Evolutionary conservation across 306 rosid species (phyloP).

Genomic region (Pterocarpus santalinus): DNA sequence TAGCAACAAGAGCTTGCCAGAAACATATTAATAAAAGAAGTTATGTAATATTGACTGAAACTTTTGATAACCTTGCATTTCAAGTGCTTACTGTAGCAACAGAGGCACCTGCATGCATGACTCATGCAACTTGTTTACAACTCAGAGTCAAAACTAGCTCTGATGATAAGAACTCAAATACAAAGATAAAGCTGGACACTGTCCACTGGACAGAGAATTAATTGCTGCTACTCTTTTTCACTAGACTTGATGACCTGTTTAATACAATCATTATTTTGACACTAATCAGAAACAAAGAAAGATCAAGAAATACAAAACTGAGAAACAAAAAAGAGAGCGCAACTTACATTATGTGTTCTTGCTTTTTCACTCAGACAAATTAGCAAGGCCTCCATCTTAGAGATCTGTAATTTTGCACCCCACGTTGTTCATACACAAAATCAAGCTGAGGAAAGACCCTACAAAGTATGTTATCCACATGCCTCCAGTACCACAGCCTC

Average conservation of each 20-base stretch:
- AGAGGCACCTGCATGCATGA: neutral
- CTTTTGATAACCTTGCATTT: neutral
- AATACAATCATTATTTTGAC: neutral
- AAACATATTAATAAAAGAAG: neutral
- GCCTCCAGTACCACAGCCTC: constrained; percentile 14
- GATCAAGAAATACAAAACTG: neutral
- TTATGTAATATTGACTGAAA: neutral
- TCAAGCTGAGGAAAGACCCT: neutral
- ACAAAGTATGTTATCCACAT: neutral
- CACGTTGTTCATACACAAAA: neutral
- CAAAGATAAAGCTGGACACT: neutral
- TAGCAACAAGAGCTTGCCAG: neutral
- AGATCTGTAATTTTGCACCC: neutral
- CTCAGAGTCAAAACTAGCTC: neutral
- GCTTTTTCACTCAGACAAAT: neutral
- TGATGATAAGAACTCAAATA: no score
- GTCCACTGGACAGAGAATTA: neutral
- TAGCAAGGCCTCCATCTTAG: constrained; percentile 6
- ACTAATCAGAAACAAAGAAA: neutral
- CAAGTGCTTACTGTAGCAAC: no score
- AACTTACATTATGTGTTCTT: neutral
- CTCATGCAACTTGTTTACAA: neutral
- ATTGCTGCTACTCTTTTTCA: neutral
- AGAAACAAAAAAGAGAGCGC: neutral
- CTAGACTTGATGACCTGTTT: neutral